phyloP scores from a whole-genome alignment of 495 filamentous ascomycete species.

The Neurospora sp. region DNA sequence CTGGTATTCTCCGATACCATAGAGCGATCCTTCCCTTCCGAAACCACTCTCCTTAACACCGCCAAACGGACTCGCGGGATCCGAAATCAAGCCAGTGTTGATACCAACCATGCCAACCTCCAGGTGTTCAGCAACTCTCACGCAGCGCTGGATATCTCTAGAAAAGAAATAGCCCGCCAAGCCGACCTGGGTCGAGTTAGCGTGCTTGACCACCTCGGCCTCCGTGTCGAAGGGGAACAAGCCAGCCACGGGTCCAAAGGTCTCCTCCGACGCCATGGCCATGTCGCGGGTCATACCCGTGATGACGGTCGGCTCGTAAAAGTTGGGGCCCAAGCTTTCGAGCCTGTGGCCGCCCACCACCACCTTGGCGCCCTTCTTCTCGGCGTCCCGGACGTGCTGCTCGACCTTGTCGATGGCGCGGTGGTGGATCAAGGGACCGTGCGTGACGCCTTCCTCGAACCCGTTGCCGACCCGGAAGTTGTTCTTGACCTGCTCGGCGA shows the following conservation, averaged over 20 bases:
- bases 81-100: slow-evolving; percentile 75
- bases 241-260: slow-evolving; percentile 77
- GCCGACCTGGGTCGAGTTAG: slow-evolving; percentile 67
- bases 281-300: slow-evolving; percentile 73
- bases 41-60: slow-evolving; percentile 93
- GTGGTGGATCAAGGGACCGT: slow-evolving; percentile 75
- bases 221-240: slow-evolving; percentile 77
- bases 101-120: slow-evolving; percentile 88
- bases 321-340: slow-evolving; percentile 58
- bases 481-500: slow-evolving; percentile 61
- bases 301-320: slow-evolving; percentile 74
- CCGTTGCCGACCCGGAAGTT: slow-evolving; percentile 67
- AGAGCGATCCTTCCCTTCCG: slow-evolving; percentile 81
- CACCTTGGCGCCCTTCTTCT: slow-evolving; percentile 61
- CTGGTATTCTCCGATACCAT: slow-evolving; percentile 85
- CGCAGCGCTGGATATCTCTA: slow-evolving; percentile 58
- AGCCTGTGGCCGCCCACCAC: slow-evolving; percentile 59
- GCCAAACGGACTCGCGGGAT: slow-evolving; percentile 76
- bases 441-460: slow-evolving; percentile 58
- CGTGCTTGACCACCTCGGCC: slow-evolving; percentile 70
- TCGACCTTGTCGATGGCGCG: slow-evolving; percentile 67
- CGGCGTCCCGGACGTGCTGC: slow-evolving; percentile 66
- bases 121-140: slow-evolving; percentile 70
- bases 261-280: slow-evolving; percentile 70
- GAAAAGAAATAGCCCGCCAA: slow-evolving; percentile 84